phyloP scores from a whole-genome alignment of 2,329 filamentous ascomycete genomes.

The Aspergillus floridensis region DNA sequence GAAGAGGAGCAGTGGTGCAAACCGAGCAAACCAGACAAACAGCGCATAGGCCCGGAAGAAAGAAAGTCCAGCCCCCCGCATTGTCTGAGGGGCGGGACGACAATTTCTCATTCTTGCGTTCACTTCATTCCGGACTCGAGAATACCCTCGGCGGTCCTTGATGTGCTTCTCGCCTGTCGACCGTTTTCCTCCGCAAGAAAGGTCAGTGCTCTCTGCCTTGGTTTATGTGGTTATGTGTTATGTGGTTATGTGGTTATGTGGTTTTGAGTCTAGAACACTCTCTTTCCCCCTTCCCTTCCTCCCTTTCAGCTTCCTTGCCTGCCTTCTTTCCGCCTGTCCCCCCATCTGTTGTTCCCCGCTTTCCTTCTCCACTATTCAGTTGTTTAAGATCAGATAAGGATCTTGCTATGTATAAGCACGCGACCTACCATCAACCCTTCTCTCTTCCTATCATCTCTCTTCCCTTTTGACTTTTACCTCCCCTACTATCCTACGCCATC shows the following conservation, averaged over 20 bases:
- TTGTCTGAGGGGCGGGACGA: constrained; percentile 26
- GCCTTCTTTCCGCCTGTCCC: background rate
- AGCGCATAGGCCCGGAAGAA: background rate
- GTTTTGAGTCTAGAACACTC: background rate
- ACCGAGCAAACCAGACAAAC: background rate
- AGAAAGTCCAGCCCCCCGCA: background rate
- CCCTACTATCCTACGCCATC: too few relatives aligned
- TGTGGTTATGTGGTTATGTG: too few relatives aligned
- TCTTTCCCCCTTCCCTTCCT: background rate
- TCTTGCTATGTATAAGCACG: background rate
- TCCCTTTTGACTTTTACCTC: background rate
- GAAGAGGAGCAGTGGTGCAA: background rate
- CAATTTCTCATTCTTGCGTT: constrained; percentile 38
- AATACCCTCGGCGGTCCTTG: constrained; percentile 44
- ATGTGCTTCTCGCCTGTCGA: constrained; percentile 21
- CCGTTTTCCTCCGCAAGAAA: background rate
- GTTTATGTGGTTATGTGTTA: background rate
- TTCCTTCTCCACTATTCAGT: background rate
- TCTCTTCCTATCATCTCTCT: background rate
- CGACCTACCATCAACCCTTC: background rate
- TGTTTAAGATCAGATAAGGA: background rate
- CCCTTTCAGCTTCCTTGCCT: background rate
- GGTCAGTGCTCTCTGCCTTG: background rate
- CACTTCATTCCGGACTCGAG: constrained; percentile 42
- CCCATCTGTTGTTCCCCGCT: background rate